Conservation (phyloP, 1,139 yeast species). For the Pichia sp. region DNA sequence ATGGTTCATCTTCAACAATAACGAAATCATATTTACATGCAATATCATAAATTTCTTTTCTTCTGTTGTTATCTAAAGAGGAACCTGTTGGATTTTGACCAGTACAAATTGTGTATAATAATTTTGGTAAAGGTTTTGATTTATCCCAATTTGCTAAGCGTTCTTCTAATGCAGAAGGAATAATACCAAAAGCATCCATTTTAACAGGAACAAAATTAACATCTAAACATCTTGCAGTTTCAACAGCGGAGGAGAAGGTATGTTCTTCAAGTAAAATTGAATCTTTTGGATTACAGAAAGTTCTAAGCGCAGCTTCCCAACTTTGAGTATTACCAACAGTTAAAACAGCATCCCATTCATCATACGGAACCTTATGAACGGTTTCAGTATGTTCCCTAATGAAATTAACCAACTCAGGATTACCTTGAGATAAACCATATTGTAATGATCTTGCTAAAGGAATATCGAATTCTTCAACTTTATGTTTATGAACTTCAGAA, state of each 20-base stretch:
- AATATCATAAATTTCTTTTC: constrained; percentile 60
- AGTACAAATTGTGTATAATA: constrained; percentile 80
- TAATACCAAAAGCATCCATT: constrained; percentile 73
- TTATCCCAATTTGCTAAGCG: constrained; percentile 65
- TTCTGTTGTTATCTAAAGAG: constrained; percentile 63
- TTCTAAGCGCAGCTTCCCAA: constrained; percentile 81
- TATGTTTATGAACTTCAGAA: constrained; percentile 36
- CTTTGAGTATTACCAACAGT: constrained; percentile 83
- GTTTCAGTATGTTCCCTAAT: constrained; percentile 70
- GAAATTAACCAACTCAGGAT: constrained; percentile 58
- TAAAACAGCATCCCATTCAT: constrained; percentile 54
- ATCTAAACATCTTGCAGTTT: constrained; percentile 73
- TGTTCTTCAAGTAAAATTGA: constrained; percentile 75
- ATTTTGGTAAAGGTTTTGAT: constrained; percentile 43
- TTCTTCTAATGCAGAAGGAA: constrained; percentile 64
- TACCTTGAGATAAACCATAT: constrained; percentile 83
- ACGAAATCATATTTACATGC: constrained; percentile 76
- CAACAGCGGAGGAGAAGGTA: constrained; percentile 78
- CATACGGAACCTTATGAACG: constrained; percentile 56
- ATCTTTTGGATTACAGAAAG: constrained; percentile 75
- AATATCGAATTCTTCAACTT: constrained; percentile 49
- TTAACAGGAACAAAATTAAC: constrained; percentile 63
- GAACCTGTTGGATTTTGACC: constrained; percentile 97
- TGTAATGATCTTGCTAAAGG: constrained; percentile 84
- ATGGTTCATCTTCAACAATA: constrained; percentile 88